phyloP scores from a whole-genome alignment of 345 rosid genomes.

The Firmiana major region DNA sequence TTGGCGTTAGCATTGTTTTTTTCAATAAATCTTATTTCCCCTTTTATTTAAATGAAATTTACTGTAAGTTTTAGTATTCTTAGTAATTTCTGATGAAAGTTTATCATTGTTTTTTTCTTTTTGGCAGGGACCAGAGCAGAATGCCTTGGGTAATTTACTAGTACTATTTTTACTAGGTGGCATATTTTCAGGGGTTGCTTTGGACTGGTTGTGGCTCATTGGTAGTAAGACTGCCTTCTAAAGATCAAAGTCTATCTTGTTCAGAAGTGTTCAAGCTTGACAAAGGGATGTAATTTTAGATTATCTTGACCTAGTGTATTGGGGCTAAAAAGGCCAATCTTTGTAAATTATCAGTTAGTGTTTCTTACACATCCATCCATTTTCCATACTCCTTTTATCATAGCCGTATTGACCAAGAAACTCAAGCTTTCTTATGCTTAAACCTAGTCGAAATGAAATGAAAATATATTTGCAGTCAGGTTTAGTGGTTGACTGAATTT shows the following conservation, averaged over 20 bases:
- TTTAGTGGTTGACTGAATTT: too few relatives aligned
- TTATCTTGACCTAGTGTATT: not conserved
- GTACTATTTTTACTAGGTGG: slow-evolving; percentile 61
- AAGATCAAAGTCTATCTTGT: not conserved
- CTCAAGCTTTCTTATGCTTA: not conserved
- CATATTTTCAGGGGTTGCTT: slow-evolving; percentile 59
- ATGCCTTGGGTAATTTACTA: slow-evolving; percentile 84
- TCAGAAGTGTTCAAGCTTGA: not conserved
- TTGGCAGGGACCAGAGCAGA: slow-evolving; percentile 86
- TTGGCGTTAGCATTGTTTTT: slow-evolving; percentile 22
- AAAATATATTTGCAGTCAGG: not conserved
- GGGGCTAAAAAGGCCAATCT: not conserved
- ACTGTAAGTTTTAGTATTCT: not conserved
- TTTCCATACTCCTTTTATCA: not conserved
- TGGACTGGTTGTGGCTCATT: slow-evolving; percentile 87
- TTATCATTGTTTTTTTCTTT: not conserved
- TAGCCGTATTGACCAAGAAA: not conserved
- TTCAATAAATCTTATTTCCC: not conserved
- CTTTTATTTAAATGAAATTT: not conserved
- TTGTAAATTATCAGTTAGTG: not conserved
- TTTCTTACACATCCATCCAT: not conserved
- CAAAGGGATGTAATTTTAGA: not conserved
- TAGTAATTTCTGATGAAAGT: not conserved
- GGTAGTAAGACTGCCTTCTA: slow-evolving; percentile 47
- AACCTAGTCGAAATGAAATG: too few relatives aligned